A percentile compares a stretch with the other conserved stretches of the same genome.
These are phyloP conservation scores for Phytophthora pseudosyringae DNA, from an alignment of 352 stramenopile species.

Conservation along the genomic window DNA sequence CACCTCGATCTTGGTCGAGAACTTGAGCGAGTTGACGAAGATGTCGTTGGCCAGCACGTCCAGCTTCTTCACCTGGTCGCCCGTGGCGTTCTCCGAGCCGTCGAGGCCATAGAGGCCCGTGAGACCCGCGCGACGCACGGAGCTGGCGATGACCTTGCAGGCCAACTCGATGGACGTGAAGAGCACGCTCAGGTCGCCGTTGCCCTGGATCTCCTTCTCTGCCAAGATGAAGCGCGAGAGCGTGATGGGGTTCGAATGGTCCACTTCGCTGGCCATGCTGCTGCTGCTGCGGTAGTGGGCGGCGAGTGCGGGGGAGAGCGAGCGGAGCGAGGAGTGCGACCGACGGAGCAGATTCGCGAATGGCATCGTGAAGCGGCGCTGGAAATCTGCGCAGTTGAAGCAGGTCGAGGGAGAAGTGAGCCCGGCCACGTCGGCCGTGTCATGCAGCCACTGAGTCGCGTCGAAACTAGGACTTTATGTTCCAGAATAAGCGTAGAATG, in stretches of 20 bases:
- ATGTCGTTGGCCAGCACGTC: slow-evolving; percentile 99
- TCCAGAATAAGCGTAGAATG: background rate
- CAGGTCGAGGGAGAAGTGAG: slow-evolving; percentile 14
- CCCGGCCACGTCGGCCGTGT: slow-evolving; percentile 34
- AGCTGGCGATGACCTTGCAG: slow-evolving; percentile 97
- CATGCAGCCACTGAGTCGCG: slow-evolving; percentile 15
- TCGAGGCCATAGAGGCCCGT: slow-evolving; percentile 94
- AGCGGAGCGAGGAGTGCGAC: slow-evolving; percentile 13
- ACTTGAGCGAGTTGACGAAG: slow-evolving; percentile 97
- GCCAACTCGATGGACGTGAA: slow-evolving; percentile 96
- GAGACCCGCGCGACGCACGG: slow-evolving; percentile 95
- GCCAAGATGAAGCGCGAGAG: slow-evolving; percentile 95
- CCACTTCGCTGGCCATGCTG: slow-evolving; percentile 47
- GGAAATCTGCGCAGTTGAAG: slow-evolving; percentile 26
- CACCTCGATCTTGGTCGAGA: slow-evolving; percentile 97
- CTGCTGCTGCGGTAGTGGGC: slow-evolving; percentile 16
- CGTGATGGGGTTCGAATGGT: slow-evolving; percentile 91
- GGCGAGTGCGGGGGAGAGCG: background rate
- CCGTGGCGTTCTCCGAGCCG: slow-evolving; percentile 97
- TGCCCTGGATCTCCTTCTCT: slow-evolving; percentile 93
- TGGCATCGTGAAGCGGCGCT: slow-evolving; percentile 5
- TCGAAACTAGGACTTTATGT: background rate
- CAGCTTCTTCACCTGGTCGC: slow-evolving; percentile 99
- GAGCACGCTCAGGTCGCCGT: slow-evolving; percentile 94
- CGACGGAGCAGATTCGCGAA: slow-evolving; percentile 34